Conservation (phyloP, 1,139 yeast genomes). For the Meyerozyma sp. region DNA sequence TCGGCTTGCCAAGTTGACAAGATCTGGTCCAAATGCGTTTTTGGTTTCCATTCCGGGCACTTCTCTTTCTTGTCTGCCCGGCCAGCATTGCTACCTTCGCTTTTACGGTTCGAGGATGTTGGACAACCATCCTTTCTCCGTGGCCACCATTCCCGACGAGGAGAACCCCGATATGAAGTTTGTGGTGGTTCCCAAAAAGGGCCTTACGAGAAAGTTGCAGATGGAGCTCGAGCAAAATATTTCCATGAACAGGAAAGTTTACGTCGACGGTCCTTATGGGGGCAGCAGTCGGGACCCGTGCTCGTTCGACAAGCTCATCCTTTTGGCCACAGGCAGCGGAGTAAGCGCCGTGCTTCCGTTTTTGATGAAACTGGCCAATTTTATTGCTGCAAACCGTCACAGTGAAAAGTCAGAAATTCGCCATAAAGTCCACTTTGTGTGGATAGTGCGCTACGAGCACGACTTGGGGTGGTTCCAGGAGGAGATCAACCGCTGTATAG, state of each 20-base stretch:
- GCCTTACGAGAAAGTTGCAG: slow-evolving; percentile 38
- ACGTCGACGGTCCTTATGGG: slow-evolving; percentile 63
- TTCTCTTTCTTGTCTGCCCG: slow-evolving; percentile 46
- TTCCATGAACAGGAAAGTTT: slow-evolving; percentile 26
- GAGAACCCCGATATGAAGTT: slow-evolving; percentile 35
- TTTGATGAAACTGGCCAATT: slow-evolving; percentile 21
- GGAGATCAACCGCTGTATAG: slow-evolving; percentile 30
- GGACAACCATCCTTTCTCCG: slow-evolving; percentile 62
- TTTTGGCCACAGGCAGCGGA: slow-evolving; percentile 51
- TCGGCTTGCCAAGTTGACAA: slow-evolving; percentile 35
- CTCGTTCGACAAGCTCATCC: slow-evolving; percentile 43
- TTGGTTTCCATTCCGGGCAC: slow-evolving; percentile 38
- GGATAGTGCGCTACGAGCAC: slow-evolving; percentile 39
- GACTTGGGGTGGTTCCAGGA: slow-evolving; percentile 42
- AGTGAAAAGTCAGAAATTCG: slow-evolving; percentile 12
- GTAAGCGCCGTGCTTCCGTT: slow-evolving; percentile 51
- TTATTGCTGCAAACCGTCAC: slow-evolving; percentile 9
- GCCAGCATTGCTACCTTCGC: slow-evolving; percentile 56
- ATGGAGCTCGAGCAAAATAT: slow-evolving; percentile 22
- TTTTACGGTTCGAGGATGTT: slow-evolving; percentile 40
- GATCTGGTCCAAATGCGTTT: slow-evolving; percentile 28
- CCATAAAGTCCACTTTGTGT: slow-evolving; percentile 36
- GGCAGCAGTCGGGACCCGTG: slow-evolving; percentile 47
- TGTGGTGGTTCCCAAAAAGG: slow-evolving; percentile 46
- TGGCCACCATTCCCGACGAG: slow-evolving; percentile 30